A percentile compares a stretch with the other conserved stretches of the same genome.
Conservation (phyloP, 2,329 filamentous ascomycete species). For the Niveomyces coronatus region DNA sequence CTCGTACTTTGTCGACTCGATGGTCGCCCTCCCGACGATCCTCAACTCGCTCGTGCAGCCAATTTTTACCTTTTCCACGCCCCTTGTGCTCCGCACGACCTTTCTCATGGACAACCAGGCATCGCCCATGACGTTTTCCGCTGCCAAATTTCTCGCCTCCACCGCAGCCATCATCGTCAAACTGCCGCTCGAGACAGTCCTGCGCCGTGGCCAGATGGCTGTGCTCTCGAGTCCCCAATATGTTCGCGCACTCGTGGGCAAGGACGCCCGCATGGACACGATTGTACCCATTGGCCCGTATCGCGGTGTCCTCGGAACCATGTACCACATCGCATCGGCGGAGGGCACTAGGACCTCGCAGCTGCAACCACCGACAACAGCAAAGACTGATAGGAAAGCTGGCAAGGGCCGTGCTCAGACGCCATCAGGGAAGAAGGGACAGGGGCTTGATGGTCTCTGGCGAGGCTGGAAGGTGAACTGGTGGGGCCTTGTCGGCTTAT, state of each 20-base stretch:
- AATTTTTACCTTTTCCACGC: conserved; percentile 69
- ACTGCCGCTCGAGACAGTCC: conserved; percentile 82
- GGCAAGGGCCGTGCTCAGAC: conserved; percentile 22
- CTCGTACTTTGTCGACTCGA: conserved; percentile 59
- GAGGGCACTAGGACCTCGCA: conserved; percentile 56
- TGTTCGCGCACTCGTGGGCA: conserved; percentile 35
- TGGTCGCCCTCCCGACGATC: conserved; percentile 72
- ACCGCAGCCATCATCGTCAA: conserved; percentile 74
- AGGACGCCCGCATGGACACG: conserved; percentile 47
- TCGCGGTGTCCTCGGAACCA: conserved; percentile 78
- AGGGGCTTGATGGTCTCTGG: conserved; percentile 59
- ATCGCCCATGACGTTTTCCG: conserved; percentile 70
- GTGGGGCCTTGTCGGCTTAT: conserved; percentile 66
- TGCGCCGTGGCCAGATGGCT: conserved; percentile 77
- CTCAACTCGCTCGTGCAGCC: conserved; percentile 79
- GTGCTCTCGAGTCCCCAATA: conserved; percentile 50
- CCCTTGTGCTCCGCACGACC: conserved; percentile 75
- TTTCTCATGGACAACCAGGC: conserved; percentile 73
- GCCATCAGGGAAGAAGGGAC: conserved; percentile 44
- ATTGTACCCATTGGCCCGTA: conserved; percentile 76
- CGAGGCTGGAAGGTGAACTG: conserved; percentile 69
- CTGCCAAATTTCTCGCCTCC: conserved; percentile 73
- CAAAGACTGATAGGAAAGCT: conserved; percentile 24
- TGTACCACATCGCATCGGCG: conserved; percentile 75
- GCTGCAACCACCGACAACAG: conserved; percentile 20